Percentiles rank a stretch among this genome's conserved stretches.
These are phyloP conservation scores for Didymella exigua DNA, from an alignment of 2,329 filamentous ascomycete species.

Conservation along the genomic window DNA sequence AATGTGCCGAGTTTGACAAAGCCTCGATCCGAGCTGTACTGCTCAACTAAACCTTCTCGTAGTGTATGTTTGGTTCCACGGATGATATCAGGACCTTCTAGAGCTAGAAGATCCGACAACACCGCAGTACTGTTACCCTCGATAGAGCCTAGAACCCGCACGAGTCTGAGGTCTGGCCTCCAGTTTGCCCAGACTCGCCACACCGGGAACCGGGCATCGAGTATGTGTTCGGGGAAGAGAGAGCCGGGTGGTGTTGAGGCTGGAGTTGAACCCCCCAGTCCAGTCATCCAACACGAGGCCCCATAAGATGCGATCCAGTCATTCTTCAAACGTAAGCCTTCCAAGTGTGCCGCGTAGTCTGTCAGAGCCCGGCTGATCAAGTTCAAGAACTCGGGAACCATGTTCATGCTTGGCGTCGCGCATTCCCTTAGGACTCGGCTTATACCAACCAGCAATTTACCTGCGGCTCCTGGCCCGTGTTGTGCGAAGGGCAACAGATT, in stretches of 20 bases:
- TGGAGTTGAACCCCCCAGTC: conserved; percentile 14
- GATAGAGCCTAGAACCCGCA: conserved; percentile 21
- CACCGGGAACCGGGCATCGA: conserved; percentile 33
- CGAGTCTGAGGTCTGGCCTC: conserved; percentile 30
- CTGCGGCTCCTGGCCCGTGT: conserved; percentile 30
- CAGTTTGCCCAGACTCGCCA: conserved; percentile 43
- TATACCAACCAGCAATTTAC: conserved; percentile 33
- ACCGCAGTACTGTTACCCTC: conserved; percentile 20
- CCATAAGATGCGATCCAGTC: conserved; percentile 32
- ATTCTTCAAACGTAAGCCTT: conserved; percentile 32
- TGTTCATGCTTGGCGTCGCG: conserved; percentile 21
- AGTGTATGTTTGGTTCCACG: conserved; percentile 23
- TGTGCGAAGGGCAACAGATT: conserved; percentile 32
- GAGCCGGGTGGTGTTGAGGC: conserved; percentile 14
- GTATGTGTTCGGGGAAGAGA: conserved; percentile 26
- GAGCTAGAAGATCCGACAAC: conserved; percentile 30
- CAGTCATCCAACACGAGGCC: conserved; percentile 32
- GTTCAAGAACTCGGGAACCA: conserved; percentile 30
- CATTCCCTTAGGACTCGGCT: conserved; percentile 21
- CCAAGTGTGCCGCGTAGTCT: conserved; percentile 32
- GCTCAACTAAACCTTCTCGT: conserved; percentile 30
- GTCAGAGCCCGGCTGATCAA: conserved; percentile 28
- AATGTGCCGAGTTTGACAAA: conserved; percentile 26
- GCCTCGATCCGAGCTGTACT: conserved; percentile 22
- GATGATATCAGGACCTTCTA: conserved; percentile 43